Evolutionary conservation across 345 rosid species (phyloP), one percentile per base, ranked within the genome.

Genomic region (Pseudoturritis turrita): DNA sequence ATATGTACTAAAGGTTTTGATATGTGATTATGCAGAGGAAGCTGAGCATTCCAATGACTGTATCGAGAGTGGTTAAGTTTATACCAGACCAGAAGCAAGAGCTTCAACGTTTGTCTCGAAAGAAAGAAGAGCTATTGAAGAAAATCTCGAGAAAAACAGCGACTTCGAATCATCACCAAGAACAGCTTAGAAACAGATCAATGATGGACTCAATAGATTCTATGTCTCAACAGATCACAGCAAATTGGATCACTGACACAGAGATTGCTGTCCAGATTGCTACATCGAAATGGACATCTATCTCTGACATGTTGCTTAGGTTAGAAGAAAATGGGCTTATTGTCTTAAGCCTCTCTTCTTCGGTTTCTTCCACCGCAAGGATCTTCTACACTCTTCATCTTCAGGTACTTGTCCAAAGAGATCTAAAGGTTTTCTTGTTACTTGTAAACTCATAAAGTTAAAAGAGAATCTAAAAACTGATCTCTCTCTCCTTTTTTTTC

Each of bases 381-480:
- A 65, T 81, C 55, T 84, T 90, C 77, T 79, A 79, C 63, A 85
- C 69, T 60, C 68, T 88, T 7, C 91, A 83, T 57, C 65, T 90
- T 52, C 79, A 87, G 91, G 96, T 88, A 70, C 37, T 62, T 75
- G 25, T 18, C 59, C 19, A 7, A 33, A 21, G 4, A 50, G 5
- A 21, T n/a, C 11, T 18, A 5, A 64, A 36, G n/a, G 10, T 65
- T 33, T 10, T 65, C 53, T 56, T n/a, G 5, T 19, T 29, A 29
- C 59, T 22, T 36, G n/a, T 5, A 47, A 10, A 21, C 31, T 40
- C 36, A 31, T 44, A 1, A 40, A 49, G 11, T 11, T 11, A 40
- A n/a, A 5, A 41, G 67, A 47, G 44, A 73, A 36, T 18, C 53
- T 29, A 57, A 66, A n/a, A 36, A n/a, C 28, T 67, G 11, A 40